A percentile compares a stretch with the other conserved stretches of the same genome.
phyloP scores from a whole-genome alignment of 768 basidiomycete species.

The Strobilomyces dryophilus region DNA sequence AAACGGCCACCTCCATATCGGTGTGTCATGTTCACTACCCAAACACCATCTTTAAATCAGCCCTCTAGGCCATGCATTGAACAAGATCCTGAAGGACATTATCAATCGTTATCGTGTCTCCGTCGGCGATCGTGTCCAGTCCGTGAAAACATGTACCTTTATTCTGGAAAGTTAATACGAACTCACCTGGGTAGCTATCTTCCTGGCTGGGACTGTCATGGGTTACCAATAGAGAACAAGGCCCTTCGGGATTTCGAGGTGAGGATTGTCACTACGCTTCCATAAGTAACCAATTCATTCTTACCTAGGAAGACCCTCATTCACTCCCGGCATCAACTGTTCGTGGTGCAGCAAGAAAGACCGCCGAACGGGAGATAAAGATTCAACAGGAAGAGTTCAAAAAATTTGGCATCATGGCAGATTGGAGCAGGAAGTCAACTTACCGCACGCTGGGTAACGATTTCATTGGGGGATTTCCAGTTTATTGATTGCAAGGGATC shows the following conservation, averaged over 20 bases:
- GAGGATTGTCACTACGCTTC: slow-evolving; percentile 15
- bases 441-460: slow-evolving; percentile 81
- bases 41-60: not conserved
- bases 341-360: slow-evolving; percentile 63
- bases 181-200: slow-evolving; percentile 58
- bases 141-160: slow-evolving; percentile 26
- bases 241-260: slow-evolving; percentile 76
- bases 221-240: slow-evolving; percentile 95
- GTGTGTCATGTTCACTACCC: slow-evolving; percentile 36
- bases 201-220: slow-evolving; percentile 98
- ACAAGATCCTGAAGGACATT: slow-evolving; percentile 95
- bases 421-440: slow-evolving; percentile 68
- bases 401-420: slow-evolving; percentile 86
- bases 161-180: not conserved
- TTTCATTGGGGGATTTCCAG: not conserved
- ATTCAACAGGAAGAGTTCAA: slow-evolving; percentile 78
- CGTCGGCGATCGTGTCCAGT: slow-evolving; percentile 79
- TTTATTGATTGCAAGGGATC: not conserved
- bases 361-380: slow-evolving; percentile 69
- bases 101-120: slow-evolving; percentile 86
- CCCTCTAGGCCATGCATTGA: slow-evolving; percentile 81
- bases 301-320: slow-evolving; percentile 49
- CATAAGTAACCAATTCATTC: not conserved
- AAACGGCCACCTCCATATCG: slow-evolving; percentile 94
- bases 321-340: slow-evolving; percentile 57